Evolutionary conservation across 148 eudicot species (phyloP).

Genomic region (Fagopyrum homotropicum): DNA sequence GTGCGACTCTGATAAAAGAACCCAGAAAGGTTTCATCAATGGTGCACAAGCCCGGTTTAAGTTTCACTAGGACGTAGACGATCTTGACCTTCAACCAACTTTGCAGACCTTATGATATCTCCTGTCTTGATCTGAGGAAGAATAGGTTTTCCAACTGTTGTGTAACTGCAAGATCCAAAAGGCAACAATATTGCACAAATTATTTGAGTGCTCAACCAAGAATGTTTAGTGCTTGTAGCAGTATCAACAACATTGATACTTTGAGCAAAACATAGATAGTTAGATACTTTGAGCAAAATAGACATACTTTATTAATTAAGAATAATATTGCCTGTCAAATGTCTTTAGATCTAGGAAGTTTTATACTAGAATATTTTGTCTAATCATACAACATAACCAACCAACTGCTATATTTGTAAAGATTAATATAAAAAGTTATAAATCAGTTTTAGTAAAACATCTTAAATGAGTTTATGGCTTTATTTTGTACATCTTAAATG

Average conservation of each 20-base stretch:
- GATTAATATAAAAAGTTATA: too few relatives aligned
- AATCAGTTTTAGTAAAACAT: too few relatives aligned
- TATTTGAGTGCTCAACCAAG: background rate
- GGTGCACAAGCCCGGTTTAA: constrained; percentile 14
- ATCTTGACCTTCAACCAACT: constrained; percentile 81
- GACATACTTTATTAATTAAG: too few relatives aligned
- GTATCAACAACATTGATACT: constrained; percentile 15
- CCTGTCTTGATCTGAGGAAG: constrained; percentile 82
- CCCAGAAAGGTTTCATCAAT: background rate
- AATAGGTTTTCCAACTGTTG: constrained; percentile 62
- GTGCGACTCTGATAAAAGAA: background rate
- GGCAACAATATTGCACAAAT: background rate
- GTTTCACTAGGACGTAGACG: constrained; percentile 70
- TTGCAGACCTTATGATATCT: constrained; percentile 74
- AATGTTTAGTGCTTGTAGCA: background rate
- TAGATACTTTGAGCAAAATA: too few relatives aligned
- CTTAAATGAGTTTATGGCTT: too few relatives aligned
- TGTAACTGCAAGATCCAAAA: constrained; percentile 39
- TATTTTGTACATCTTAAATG: too few relatives aligned
- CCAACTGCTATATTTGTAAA: too few relatives aligned
- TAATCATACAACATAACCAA: too few relatives aligned
- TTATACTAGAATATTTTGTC: too few relatives aligned
- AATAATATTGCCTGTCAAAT: too few relatives aligned
- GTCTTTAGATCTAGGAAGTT: too few relatives aligned
- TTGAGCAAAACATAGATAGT: too few relatives aligned